These are phyloP conservation scores for Orbilia ellipsospora DNA, from an alignment of 2,329 filamentous ascomycete species.

Conservation along the genomic window DNA sequence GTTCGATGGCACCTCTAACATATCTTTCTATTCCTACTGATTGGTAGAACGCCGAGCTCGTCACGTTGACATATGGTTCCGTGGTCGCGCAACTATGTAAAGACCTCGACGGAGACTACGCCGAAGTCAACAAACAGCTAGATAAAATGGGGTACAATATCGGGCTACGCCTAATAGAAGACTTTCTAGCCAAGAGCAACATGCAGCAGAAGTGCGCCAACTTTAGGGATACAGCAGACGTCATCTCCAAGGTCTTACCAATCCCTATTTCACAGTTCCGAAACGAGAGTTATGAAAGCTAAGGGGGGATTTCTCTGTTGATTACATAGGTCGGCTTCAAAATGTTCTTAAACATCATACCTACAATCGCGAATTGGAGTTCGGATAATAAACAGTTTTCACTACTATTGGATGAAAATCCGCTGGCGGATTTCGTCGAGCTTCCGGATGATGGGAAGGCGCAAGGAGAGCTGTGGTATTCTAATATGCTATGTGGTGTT, in stretches of 20 bases:
- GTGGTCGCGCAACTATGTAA: slow-evolving; percentile 96
- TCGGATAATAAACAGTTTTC: slow-evolving; percentile 97
- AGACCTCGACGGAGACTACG: slow-evolving; percentile 93
- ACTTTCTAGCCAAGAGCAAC: slow-evolving; percentile 95
- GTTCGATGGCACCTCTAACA: not conserved
- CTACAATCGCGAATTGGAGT: slow-evolving; percentile 93
- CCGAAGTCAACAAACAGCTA: slow-evolving; percentile 95
- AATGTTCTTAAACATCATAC: slow-evolving; percentile 97
- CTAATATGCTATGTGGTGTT: slow-evolving; percentile 94
- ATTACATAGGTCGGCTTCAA: slow-evolving; percentile 87
- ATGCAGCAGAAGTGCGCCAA: slow-evolving; percentile 88
- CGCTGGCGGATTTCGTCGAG: slow-evolving; percentile 96
- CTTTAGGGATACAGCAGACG: slow-evolving; percentile 95
- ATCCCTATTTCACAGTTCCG: not conserved
- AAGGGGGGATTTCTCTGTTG: slow-evolving; percentile 54
- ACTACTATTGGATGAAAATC: slow-evolving; percentile 95
- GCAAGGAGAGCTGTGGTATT: slow-evolving; percentile 98
- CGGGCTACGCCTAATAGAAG: slow-evolving; percentile 91
- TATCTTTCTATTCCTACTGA: too few relatives aligned
- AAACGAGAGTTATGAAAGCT: not conserved
- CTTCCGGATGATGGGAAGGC: slow-evolving; percentile 93
- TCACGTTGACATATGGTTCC: slow-evolving; percentile 96
- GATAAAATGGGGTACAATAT: slow-evolving; percentile 99
- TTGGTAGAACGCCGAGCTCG: slow-evolving; percentile 79
- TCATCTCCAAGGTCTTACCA: slow-evolving; percentile 82